These are phyloP conservation scores for Ichthyophthirius multifiliis DNA, from an alignment of 169 alveolate genomes.

Conservation along the genomic window DNA sequence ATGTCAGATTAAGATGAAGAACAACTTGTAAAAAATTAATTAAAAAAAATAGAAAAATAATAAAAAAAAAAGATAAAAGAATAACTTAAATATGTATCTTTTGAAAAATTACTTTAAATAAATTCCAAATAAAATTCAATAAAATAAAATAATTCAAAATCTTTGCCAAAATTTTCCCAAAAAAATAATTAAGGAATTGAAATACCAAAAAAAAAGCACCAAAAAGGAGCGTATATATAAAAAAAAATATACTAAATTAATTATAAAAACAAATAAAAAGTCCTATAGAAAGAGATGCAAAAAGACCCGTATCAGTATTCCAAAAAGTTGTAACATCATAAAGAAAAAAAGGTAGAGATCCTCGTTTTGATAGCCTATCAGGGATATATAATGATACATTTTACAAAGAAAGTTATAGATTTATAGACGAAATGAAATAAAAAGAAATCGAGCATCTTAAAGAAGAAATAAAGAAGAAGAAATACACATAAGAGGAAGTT, in stretches of 20 bases:
- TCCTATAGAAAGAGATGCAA: neutral
- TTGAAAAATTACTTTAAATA: neutral
- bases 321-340: neutral
- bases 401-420: neutral
- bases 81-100: neutral
- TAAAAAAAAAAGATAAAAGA: neutral
- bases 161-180: neutral
- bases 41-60: too few species aligned
- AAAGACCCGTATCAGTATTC: neutral
- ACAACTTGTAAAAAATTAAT: too few species aligned
- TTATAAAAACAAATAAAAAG: neutral
- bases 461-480: neutral
- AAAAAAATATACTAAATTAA: neutral
- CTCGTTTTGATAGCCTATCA: neutral
- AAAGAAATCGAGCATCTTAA: neutral
- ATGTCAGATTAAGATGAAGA: too few species aligned
- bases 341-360: constrained; percentile 7
- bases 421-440: neutral
- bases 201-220: neutral
- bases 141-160: neutral
- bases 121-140: neutral
- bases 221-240: neutral
- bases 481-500: neutral
- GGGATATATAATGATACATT: neutral
- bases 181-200: neutral